Evolutionary conservation across 129 eudicot genomes (phyloP), one percentile per base, ranked within the genome.

Genomic region (Erigeron canadensis): DNA sequence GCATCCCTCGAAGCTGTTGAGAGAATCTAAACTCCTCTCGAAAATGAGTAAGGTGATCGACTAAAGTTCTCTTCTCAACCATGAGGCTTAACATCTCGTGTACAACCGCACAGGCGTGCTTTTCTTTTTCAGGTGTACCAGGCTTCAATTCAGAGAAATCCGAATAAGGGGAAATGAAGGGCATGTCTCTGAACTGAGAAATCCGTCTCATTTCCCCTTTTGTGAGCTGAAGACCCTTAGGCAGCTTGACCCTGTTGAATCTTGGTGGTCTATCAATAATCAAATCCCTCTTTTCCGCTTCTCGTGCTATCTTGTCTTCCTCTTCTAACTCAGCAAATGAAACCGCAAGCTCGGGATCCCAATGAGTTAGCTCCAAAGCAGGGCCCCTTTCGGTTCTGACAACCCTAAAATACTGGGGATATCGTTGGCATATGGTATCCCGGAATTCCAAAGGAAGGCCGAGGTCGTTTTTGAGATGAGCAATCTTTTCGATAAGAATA

Each of bases 271-370:
- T 83, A 19, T 95, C 99, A 38, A 95, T 95, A 23, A 95, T 95
- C 71, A 94, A 74, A 90, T 90, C 86, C 47, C 83, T 81, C 81
- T 82, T 85, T 17, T 84, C 85, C 46, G 61, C 12, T 80, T 85
- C 90, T 65, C 83, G 72, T 38, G 69, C 77, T 41, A 87, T 80
- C n/a, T 84, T 80, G 17, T 87, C 99, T 69, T 95, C 97, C 72
- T 87, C 97, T 23, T 84, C 89, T 15, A 95, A 79, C 86, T 95
- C 97, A 19, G 93, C 96, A 59, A 90, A 90, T 19, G 99, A 86
- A 12, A 90, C 89, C 0, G 99, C 99, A 34, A 95, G 96, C 54
- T 95, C 95, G 58, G 91, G 87, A 60, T 90, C 99, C 99, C 99
- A 95, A 62, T 90, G 96, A 70, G 97, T 88, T 23, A 95, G 65